These are phyloP conservation scores for Globisporangium paddicum DNA, from an alignment of 352 stramenopile genomes.

Conservation along the genomic window DNA sequence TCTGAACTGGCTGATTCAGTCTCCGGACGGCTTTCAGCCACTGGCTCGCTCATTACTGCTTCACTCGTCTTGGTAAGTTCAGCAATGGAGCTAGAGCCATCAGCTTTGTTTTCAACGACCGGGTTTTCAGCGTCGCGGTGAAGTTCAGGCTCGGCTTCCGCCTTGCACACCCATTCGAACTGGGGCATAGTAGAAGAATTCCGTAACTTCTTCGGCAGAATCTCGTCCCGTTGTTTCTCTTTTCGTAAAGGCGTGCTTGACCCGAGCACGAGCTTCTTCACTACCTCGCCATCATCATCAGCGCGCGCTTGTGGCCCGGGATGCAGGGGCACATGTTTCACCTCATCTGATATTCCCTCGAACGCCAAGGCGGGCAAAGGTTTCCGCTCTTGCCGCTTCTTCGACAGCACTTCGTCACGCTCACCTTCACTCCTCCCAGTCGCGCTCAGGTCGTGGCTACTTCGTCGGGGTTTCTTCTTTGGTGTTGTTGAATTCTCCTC, in stretches of 20 bases:
- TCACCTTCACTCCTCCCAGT: neutral
- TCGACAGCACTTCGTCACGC: neutral
- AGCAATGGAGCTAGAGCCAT: neutral
- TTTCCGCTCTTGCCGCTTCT: neutral
- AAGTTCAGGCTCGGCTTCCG: neutral
- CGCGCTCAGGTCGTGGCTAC: neutral
- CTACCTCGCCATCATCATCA: neutral
- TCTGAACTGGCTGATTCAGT: neutral
- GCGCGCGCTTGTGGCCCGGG: neutral
- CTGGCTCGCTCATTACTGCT: neutral
- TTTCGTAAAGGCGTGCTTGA: neutral
- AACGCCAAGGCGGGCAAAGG: neutral
- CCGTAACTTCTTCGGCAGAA: neutral
- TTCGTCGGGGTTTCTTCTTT: neutral
- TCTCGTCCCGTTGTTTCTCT: neutral
- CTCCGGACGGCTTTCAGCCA: neutral
- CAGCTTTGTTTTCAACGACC: neutral
- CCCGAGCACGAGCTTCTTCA: neutral
- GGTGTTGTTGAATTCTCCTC: neutral
- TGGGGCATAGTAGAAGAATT: neutral
- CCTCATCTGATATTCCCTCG: neutral
- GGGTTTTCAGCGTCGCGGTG: neutral
- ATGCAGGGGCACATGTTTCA: neutral
- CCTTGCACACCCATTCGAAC: neutral
- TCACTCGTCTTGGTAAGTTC: neutral